phyloP scores from a whole-genome alignment of 495 filamentous ascomycete species.

The Penicillium psychrofluorescens region DNA sequence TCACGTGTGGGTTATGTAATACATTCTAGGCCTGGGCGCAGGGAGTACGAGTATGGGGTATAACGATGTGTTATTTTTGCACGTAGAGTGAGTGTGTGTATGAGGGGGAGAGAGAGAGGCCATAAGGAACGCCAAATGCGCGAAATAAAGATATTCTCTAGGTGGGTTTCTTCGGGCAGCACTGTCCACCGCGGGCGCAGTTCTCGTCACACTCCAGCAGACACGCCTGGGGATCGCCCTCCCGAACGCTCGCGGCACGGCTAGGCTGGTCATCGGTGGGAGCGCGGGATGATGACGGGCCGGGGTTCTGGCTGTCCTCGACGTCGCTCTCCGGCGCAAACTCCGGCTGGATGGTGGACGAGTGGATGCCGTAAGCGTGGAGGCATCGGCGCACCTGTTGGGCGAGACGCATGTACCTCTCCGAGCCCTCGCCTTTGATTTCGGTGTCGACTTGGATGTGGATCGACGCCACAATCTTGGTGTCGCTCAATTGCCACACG shows the following conservation, averaged over 20 bases:
- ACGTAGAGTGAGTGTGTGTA: slow-evolving; percentile 1
- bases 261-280: slow-evolving; percentile 28
- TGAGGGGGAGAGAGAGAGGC: background rate
- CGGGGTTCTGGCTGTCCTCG: slow-evolving; percentile 33
- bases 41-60: too few species aligned
- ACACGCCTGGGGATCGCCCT: slow-evolving; percentile 53
- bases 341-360: slow-evolving; percentile 96
- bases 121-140: background rate
- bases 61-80: background rate
- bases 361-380: slow-evolving; percentile 93
- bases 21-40: too few species aligned
- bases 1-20: too few species aligned
- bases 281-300: slow-evolving; percentile 15
- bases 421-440: slow-evolving; percentile 61
- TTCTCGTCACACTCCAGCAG: slow-evolving; percentile 82
- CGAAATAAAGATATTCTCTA: background rate
- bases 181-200: slow-evolving; percentile 62
- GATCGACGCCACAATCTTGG: slow-evolving; percentile 83
- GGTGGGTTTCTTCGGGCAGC: slow-evolving; percentile 52
- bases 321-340: slow-evolving; percentile 61
- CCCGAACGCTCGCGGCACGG: slow-evolving; percentile 42
- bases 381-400: slow-evolving; percentile 73
- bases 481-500: slow-evolving; percentile 94
- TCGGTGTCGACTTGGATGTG: slow-evolving; percentile 84
- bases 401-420: slow-evolving; percentile 84